Evolutionary conservation across 306 rosid species (phyloP).

Genomic region (Cotoneaster glaucophyllus): DNA sequence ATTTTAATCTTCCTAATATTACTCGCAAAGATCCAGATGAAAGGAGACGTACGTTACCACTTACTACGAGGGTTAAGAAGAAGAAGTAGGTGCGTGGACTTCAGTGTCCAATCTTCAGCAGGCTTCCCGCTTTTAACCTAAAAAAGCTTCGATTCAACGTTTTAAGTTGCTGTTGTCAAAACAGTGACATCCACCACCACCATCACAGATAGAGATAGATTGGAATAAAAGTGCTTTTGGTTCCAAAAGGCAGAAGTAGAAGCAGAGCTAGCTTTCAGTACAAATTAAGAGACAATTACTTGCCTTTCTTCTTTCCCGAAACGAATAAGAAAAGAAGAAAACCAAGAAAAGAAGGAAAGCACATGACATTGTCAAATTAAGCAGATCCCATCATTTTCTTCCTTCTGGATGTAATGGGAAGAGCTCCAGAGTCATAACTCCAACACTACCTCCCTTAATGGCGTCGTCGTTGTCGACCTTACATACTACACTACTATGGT

Average conservation of each 20-base stretch:
- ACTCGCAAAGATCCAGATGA: no score
- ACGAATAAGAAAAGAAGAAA: conserved; percentile 45
- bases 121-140: conserved; percentile 70
- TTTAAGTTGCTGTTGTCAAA: conserved; percentile 35
- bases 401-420: conserved; percentile 95
- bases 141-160: conserved; percentile 52
- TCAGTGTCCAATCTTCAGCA: conserved; percentile 44
- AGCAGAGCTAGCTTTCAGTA: conserved; percentile 22
- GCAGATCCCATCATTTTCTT: conserved; percentile 13
- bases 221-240: conserved; percentile 26
- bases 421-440: conserved; percentile 57
- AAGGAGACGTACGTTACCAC: not conserved
- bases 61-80: conserved; percentile 9
- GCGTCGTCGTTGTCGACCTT: conserved; percentile 11
- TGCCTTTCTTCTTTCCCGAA: conserved; percentile 80
- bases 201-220: conserved; percentile 8
- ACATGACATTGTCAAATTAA: conserved; percentile 10
- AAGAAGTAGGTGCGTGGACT: conserved; percentile 68
- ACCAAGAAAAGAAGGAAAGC: conserved; percentile 3
- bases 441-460: conserved; percentile 40
- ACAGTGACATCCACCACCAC: conserved; percentile 27
- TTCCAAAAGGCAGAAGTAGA: conserved; percentile 29
- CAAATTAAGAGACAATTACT: conserved; percentile 43
- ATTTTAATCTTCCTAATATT: fast-evolving
- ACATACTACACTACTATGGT: conserved; percentile 9